Conservation (phyloP, 176 grass and related monocot genomes). For the Ananas comosus region DNA sequence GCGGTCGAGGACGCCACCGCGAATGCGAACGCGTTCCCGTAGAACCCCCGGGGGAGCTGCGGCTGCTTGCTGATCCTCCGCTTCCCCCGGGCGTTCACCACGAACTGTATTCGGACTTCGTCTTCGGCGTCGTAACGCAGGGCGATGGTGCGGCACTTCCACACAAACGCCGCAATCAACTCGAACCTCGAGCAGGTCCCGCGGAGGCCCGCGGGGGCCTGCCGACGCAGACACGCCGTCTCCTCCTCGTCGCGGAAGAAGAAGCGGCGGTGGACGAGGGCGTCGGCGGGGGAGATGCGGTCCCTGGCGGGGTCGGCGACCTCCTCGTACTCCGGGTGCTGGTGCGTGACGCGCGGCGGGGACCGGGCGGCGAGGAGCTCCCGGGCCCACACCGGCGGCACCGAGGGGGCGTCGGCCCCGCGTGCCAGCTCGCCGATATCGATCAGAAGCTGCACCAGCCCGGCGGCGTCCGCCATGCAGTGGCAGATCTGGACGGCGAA, state of each 20-base stretch:
- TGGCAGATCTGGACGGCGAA: conserved; percentile 18
- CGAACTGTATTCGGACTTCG: conserved; percentile 15
- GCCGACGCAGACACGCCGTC: neutral
- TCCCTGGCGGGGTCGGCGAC: neutral
- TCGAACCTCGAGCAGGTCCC: conserved; percentile 20
- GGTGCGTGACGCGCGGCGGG: conserved; percentile 13
- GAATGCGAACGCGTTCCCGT: conserved; percentile 21
- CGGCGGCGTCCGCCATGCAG: conserved; percentile 13
- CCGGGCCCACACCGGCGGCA: conserved; percentile 16
- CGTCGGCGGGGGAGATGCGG: neutral
- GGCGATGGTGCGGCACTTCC: conserved; percentile 14
- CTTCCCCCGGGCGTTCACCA: conserved; percentile 21
- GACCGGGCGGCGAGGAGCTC: conserved; percentile 9
- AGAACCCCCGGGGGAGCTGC: conserved; percentile 11
- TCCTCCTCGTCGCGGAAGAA: conserved; percentile 23
- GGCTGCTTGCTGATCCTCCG: neutral
- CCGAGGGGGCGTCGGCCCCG: conserved; percentile 1
- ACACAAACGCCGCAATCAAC: conserved; percentile 14
- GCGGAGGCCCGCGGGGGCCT: neutral
- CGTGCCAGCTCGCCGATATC: conserved; percentile 13
- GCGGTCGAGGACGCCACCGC: conserved; percentile 4
- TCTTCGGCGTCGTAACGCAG: conserved; percentile 12
- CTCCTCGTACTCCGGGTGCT: conserved; percentile 17
- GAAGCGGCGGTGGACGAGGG: conserved; percentile 15
- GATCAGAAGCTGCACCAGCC: conserved; percentile 11